Evolutionary conservation across 2,329 filamentous ascomycete species (phyloP), one percentile per base, ranked within the genome.

Genomic region (Cladosporium phlei): DNA sequence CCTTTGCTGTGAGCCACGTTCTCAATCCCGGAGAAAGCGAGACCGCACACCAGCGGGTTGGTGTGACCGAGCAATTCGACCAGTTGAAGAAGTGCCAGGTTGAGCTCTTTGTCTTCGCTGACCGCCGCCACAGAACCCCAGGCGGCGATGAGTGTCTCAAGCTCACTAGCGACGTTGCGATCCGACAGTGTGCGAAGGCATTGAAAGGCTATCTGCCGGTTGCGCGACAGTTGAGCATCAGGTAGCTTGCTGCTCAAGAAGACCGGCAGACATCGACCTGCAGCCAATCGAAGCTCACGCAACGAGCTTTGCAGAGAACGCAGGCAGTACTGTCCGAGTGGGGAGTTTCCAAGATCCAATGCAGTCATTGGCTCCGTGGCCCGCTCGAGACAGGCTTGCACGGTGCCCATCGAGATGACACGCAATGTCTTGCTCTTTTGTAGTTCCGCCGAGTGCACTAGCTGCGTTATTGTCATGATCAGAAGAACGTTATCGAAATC

Each of bases 11-110:
- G 77, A 1, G 89, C 85, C 38, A 97, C 74, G 50, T 81, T 82
- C 16, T 85, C 74, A 51, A 86, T 80, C 68, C 95, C 90, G 54
- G 86, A 85, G 63, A 89, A 93, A 3, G 91, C 88, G 53, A 89
- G 79, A 4, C 84, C 85, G 44, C 84, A 88, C 7, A 95, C 74
- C 24, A 95, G 78, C 29, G 80, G 78, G 63, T 94, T 95, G 32
- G 79, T 74, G 67, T 93, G 85, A 6, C 91, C 91, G 7, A 97
- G 73, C 61, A 93, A 95, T 48, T 95, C 86, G 7, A 96, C 75
- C 5, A 97, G 76, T 54, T 86, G 83, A 47, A 95, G 76, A 22
- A 98, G 72, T 17, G 93, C 85, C 43, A 96, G 78, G 56, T 93
- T 93, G 46, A 95, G 78, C 62, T 95, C 88, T 52, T 91, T 82